These are phyloP conservation scores for Candida chauliodis DNA, from an alignment of 805 yeast genomes.

Conservation along the genomic window DNA sequence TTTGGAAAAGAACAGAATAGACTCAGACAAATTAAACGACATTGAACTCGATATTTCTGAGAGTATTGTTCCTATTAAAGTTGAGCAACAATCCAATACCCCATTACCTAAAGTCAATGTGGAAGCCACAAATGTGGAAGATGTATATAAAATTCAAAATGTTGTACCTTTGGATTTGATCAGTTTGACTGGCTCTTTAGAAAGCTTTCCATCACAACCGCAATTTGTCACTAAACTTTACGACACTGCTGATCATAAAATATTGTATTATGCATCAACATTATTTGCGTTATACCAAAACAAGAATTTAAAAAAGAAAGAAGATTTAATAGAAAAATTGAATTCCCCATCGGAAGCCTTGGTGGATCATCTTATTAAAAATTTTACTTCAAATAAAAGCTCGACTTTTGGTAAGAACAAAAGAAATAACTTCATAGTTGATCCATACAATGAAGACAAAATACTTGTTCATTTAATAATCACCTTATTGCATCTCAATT, in stretches of 20 bases:
- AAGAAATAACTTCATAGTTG: constrained; percentile 75
- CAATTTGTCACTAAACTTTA: constrained; percentile 50
- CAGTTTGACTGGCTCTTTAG: constrained; percentile 54
- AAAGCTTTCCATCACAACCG: constrained; percentile 52
- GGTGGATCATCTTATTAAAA: constrained; percentile 65
- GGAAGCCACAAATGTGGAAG: constrained; percentile 80
- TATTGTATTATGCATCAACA: constrained; percentile 76
- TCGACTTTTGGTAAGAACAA: constrained; percentile 67
- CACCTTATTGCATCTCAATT: constrained; percentile 69
- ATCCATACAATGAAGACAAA: constrained; percentile 86
- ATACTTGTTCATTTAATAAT: constrained; percentile 76
- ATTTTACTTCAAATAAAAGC: constrained; percentile 66
- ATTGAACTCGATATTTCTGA: constrained; percentile 80
- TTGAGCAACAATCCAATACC: constrained; percentile 52
- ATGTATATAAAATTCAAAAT: constrained; percentile 69
- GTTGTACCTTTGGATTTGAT: constrained; percentile 70
- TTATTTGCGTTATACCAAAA: constrained; percentile 76
- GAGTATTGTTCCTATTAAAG: constrained; percentile 40
- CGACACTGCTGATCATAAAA: constrained; percentile 30
- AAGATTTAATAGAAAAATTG: constrained; percentile 56
- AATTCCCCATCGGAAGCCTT: constrained; percentile 65
- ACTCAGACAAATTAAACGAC: constrained; percentile 72
- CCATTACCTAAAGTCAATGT: constrained; percentile 69
- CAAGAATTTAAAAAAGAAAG: constrained; percentile 59
- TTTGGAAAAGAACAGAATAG: constrained; percentile 79